Conservation (phyloP, 2,329 filamentous ascomycete genomes). For the Sarocladium oryzae region DNA sequence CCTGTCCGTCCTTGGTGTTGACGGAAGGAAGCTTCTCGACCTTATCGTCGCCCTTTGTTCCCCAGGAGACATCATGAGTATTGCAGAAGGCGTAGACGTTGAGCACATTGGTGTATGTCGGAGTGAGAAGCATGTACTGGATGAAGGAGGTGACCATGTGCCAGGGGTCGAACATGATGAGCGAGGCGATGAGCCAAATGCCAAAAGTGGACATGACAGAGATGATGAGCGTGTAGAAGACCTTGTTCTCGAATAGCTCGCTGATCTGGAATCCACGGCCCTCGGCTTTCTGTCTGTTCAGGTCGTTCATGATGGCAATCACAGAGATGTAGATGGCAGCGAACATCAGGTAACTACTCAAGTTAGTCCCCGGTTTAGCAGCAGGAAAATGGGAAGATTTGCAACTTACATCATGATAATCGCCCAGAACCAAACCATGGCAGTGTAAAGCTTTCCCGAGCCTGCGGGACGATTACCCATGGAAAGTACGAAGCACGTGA, state of each 20-base stretch:
- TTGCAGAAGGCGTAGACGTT: slow-evolving; percentile 99
- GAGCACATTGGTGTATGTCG: slow-evolving; percentile 95
- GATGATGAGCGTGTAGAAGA: slow-evolving; percentile 91
- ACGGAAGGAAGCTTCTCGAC: slow-evolving; percentile 83
- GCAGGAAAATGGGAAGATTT: background rate
- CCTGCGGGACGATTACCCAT: slow-evolving; percentile 93
- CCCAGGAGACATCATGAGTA: slow-evolving; percentile 96
- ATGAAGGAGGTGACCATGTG: slow-evolving; percentile 96
- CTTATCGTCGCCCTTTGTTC: slow-evolving; percentile 97
- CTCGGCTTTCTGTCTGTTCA: slow-evolving; percentile 21
- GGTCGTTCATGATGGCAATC: slow-evolving; percentile 63
- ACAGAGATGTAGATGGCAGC: slow-evolving; percentile 93
- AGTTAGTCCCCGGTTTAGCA: slow-evolving; percentile 21
- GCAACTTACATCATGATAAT: slow-evolving; percentile 77
- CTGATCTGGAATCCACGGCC: slow-evolving; percentile 55
- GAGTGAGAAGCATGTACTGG: slow-evolving; percentile 91
- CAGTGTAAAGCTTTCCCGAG: slow-evolving; percentile 88
- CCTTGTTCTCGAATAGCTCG: slow-evolving; percentile 74
- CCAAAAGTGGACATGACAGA: slow-evolving; percentile 88
- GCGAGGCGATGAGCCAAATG: slow-evolving; percentile 83
- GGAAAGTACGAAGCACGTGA: slow-evolving; percentile 91
- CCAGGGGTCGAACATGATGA: slow-evolving; percentile 97
- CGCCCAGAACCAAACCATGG: slow-evolving; percentile 98
- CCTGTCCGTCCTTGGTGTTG: slow-evolving; percentile 78
- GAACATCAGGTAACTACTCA: slow-evolving; percentile 74